Percentiles rank a stretch among this genome's conserved stretches.
Conservation (phyloP, 306 rosid genomes). For the Psophocarpus tetragonolobus region DNA sequence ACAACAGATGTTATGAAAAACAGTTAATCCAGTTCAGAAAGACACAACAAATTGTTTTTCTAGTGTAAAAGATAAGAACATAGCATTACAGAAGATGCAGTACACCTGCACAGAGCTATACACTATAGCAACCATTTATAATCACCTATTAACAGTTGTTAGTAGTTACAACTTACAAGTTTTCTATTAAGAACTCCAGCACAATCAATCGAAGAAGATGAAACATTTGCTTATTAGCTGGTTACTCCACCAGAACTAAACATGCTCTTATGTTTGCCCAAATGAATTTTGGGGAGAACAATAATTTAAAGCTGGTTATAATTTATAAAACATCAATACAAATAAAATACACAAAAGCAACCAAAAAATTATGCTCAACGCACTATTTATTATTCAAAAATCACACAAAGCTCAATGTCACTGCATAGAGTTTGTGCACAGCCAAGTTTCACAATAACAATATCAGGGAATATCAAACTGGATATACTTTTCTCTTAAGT, state of each 20-base stretch:
- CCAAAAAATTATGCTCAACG: slow-evolving; percentile 14
- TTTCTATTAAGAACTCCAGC: slow-evolving; percentile 20
- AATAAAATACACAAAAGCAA: slow-evolving; percentile 7
- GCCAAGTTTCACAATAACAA: slow-evolving; percentile 6
- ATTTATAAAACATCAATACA: slow-evolving; percentile 1
- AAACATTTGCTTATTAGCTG: slow-evolving; percentile 10
- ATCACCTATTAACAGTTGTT: neutral
- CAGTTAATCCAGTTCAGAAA: slow-evolving; percentile 27
- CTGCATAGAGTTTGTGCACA: slow-evolving; percentile 1
- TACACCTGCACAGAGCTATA: slow-evolving; percentile 4
- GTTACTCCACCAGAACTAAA: slow-evolving; percentile 29
- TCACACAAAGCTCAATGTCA: neutral
- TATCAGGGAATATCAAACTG: neutral
- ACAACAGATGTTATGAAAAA: slow-evolving; percentile 37
- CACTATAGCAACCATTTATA: neutral
- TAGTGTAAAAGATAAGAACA: neutral
- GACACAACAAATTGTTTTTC: neutral
- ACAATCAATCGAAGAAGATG: slow-evolving; percentile 23
- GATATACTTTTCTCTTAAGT: neutral
- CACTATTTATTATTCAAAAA: slow-evolving; percentile 1
- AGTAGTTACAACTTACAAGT: neutral
- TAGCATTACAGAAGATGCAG: neutral
- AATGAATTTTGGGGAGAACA: neutral
- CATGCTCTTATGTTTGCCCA: slow-evolving; percentile 13
- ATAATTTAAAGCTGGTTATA: neutral